These are phyloP conservation scores for Maudiozyma saulgeensis DNA, from an alignment of 805 yeast species.

Conservation along the genomic window DNA sequence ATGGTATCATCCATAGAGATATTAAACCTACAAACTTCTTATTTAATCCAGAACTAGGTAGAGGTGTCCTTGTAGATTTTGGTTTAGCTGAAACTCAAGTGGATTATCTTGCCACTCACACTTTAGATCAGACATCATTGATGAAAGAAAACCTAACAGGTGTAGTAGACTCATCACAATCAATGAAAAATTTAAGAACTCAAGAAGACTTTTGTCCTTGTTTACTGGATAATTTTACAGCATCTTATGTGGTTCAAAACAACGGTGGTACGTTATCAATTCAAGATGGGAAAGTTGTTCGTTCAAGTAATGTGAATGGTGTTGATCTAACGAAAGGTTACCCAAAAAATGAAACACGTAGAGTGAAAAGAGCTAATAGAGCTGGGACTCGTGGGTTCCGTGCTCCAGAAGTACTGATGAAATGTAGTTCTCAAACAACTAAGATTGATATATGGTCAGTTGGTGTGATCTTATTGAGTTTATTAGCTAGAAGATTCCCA, in stretches of 20 bases:
- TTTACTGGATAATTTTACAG: slow-evolving; percentile 27
- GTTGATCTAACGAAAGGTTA: slow-evolving; percentile 50
- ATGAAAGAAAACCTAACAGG: background rate
- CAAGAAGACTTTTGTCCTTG: slow-evolving; percentile 48
- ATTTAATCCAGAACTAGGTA: slow-evolving; percentile 53
- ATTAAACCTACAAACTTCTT: slow-evolving; percentile 77
- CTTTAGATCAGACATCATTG: slow-evolving; percentile 1
- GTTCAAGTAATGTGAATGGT: slow-evolving; percentile 27
- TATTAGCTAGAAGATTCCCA: slow-evolving; percentile 76
- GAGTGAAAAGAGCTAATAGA: slow-evolving; percentile 87
- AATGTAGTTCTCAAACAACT: slow-evolving; percentile 73
- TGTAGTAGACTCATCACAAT: background rate
- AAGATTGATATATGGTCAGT: slow-evolving; percentile 89
- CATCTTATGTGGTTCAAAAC: slow-evolving; percentile 5
- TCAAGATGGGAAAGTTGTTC: slow-evolving; percentile 26
- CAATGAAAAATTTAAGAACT: slow-evolving; percentile 17
- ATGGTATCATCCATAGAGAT: slow-evolving; percentile 84
- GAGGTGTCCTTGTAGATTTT: slow-evolving; percentile 84
- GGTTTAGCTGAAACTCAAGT: slow-evolving; percentile 71
- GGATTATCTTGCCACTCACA: slow-evolving; percentile 8
- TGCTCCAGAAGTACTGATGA: slow-evolving; percentile 86
- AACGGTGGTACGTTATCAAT: slow-evolving; percentile 21
- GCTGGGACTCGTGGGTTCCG: slow-evolving; percentile 95
- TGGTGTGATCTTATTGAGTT: slow-evolving; percentile 75
- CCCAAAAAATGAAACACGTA: slow-evolving; percentile 78